Evolutionary conservation across 108 stramenopile genomes (phyloP), one percentile per base, ranked within the genome.

Genomic region (Fragilariopsis cylindrus): DNA sequence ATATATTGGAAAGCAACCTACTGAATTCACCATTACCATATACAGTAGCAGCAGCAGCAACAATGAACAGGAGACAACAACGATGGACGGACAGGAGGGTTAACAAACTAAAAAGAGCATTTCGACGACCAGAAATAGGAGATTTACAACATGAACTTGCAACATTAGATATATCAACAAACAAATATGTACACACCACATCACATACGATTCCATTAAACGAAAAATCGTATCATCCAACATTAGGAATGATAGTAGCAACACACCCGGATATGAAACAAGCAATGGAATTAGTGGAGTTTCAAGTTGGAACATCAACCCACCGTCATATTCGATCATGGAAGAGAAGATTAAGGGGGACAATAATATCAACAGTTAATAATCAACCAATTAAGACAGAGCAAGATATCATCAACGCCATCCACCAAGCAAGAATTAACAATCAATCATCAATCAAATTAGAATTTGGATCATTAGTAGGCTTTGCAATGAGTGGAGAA

Each of bases 331-430:
- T 69, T 4, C 19, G 48, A 4, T 7, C 43, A 9, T 71, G 56
- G 55, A 71, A 71, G 57, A 30, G 55, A 12, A 19, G 70, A 56
- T 30, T 71, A 19, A 44, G 48, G 12, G 70, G 70, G 2, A 57
- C 44, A 4, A 71, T 58, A 30, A 46, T 71, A 5, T 13, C 42
- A 40, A 56, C 11, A 52, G 46, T 71, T 4, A 21, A 71, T 43
- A 19, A 45, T 39, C n/a, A 39, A 65, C 41, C 44, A 42, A 65
- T 46, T 9, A 7, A 0, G 63, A 65, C 13, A 0, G 6, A 8
- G n/a, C 11, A 65, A 39, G 56, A 57, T 13, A 12, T 57, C 30
- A 45, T 65, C 13, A 40, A 65, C 2, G 44, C 41, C 7, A 45
- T 46, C 0, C 7, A 65, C 1, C 5, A 65, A 11, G 44, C 43